Evolutionary conservation across 2,329 filamentous ascomycete species (phyloP).

Genomic region (Ophiostoma novo-ulmi): DNA sequence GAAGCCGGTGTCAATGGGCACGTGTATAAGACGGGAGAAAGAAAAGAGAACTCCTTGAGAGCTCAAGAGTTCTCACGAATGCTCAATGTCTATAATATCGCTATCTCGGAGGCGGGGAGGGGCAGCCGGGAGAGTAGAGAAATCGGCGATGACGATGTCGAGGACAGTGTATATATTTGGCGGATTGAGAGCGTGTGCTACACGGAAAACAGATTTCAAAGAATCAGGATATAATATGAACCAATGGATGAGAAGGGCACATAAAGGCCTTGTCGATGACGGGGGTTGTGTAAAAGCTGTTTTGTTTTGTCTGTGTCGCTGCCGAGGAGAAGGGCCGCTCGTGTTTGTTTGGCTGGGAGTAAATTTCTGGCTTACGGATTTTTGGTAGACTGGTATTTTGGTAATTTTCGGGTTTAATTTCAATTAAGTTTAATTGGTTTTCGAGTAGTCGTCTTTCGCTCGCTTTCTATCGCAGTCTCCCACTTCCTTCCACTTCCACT

Average conservation of each 20-base stretch:
- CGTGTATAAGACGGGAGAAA: not conserved
- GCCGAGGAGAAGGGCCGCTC: slow-evolving; percentile 5
- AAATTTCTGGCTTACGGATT: slow-evolving; percentile 1
- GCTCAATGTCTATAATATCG: not conserved
- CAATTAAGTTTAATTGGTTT: slow-evolving; percentile 11
- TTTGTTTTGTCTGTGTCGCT: slow-evolving; percentile 7
- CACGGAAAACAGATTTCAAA: not conserved
- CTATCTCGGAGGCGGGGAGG: slow-evolving; percentile 2
- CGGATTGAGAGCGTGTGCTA: slow-evolving; percentile 1
- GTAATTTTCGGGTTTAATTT: not conserved
- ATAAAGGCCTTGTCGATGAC: slow-evolving; percentile 1
- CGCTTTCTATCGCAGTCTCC: slow-evolving; percentile 1
- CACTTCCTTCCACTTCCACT: not conserved
- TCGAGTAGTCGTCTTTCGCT: slow-evolving; percentile 11
- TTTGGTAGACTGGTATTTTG: not conserved
- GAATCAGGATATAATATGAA: slow-evolving; percentile 12
- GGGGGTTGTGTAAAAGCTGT: slow-evolving; percentile 9
- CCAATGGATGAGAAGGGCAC: slow-evolving; percentile 9
- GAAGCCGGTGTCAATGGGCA: not conserved
- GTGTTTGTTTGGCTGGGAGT: slow-evolving; percentile 1
- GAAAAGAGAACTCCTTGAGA: not conserved
- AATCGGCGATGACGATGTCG: slow-evolving; percentile 9
- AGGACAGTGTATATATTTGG: not conserved
- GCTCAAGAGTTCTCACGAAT: not conserved
- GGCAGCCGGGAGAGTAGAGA: not conserved